Percentiles rank a stretch among this genome's conserved stretches.
These are phyloP conservation scores for Myxozyma nipponensis DNA, from an alignment of 805 yeast genomes.

Conservation along the genomic window DNA sequence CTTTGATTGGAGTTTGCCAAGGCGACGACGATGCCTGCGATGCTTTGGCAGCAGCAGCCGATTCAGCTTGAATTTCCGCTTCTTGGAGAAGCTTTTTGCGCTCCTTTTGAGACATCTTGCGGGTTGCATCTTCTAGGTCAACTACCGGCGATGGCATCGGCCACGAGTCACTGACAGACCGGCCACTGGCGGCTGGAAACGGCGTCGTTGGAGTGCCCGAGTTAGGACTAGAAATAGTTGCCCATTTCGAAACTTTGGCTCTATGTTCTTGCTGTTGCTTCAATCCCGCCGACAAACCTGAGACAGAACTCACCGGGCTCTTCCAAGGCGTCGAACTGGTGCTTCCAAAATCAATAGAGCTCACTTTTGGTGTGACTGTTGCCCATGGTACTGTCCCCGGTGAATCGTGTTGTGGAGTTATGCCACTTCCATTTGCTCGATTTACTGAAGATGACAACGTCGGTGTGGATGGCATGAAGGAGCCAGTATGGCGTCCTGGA, in stretches of 20 bases:
- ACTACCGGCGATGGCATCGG: background rate
- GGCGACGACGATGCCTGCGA: constrained; percentile 13
- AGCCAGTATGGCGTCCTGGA: background rate
- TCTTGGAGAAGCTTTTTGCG: constrained; percentile 45
- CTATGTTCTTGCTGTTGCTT: constrained; percentile 4
- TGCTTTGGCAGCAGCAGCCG: constrained; percentile 1
- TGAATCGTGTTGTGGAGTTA: background rate
- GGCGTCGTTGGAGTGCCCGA: background rate
- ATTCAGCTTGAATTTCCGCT: constrained; percentile 9
- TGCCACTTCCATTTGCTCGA: constrained; percentile 9
- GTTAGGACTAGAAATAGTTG: background rate
- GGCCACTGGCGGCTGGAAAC: background rate
- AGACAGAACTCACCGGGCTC: background rate
- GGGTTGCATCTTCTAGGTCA: constrained; percentile 33
- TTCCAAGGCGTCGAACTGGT: background rate
- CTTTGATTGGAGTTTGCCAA: constrained; percentile 18
- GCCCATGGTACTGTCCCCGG: constrained; percentile 12
- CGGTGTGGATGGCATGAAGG: background rate
- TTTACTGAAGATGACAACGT: background rate
- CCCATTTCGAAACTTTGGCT: background rate
- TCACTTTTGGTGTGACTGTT: constrained; percentile 5
- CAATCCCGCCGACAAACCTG: constrained; percentile 20
- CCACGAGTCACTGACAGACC: background rate
- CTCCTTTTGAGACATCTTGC: constrained; percentile 58
- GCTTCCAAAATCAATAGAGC: constrained; percentile 15